Evolutionary conservation across 345 rosid genomes (phyloP).

Genomic region (Aquilaria malaccensis): DNA sequence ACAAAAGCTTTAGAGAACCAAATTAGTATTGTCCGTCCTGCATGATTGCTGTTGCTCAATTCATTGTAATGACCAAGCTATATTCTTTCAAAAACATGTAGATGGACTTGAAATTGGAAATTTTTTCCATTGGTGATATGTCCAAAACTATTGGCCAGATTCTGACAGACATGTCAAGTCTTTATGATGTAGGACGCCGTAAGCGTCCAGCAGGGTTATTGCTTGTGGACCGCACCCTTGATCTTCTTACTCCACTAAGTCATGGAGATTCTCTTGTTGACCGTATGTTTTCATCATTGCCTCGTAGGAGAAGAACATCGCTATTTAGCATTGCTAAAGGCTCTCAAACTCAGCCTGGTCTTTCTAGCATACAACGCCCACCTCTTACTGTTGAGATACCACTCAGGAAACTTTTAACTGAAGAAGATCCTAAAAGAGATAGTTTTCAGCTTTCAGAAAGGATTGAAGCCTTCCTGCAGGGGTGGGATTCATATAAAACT

Average conservation of each 20-base stretch:
- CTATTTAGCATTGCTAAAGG: slow-evolving; percentile 27
- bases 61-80: slow-evolving; percentile 14
- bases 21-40: no score
- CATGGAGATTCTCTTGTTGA: slow-evolving; percentile 92
- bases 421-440: slow-evolving; percentile 35
- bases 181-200: slow-evolving; percentile 95
- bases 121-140: slow-evolving; percentile 84
- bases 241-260: slow-evolving; percentile 88
- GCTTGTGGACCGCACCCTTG: slow-evolving; percentile 87
- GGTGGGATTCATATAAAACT: slow-evolving; percentile 54
- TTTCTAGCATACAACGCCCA: slow-evolving; percentile 43
- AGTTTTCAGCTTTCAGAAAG: slow-evolving; percentile 41
- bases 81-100: slow-evolving; percentile 32
- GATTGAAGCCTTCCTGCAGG: slow-evolving; percentile 56
- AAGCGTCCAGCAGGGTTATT: slow-evolving; percentile 85
- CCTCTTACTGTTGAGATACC: slow-evolving; percentile 79
- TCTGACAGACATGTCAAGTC: slow-evolving; percentile 96
- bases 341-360: slow-evolving; percentile 45
- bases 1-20: no score
- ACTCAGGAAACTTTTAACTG: slow-evolving; percentile 48
- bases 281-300: slow-evolving; percentile 72
- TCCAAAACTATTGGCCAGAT: slow-evolving; percentile 90
- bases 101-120: slow-evolving; percentile 98
- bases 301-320: slow-evolving; percentile 54
- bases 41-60: neutral